Percentiles rank a stretch among this genome's conserved stretches.
These are phyloP conservation scores for Geotrichum klebahnii DNA, from an alignment of 1,139 yeast species.

Conservation along the genomic window DNA sequence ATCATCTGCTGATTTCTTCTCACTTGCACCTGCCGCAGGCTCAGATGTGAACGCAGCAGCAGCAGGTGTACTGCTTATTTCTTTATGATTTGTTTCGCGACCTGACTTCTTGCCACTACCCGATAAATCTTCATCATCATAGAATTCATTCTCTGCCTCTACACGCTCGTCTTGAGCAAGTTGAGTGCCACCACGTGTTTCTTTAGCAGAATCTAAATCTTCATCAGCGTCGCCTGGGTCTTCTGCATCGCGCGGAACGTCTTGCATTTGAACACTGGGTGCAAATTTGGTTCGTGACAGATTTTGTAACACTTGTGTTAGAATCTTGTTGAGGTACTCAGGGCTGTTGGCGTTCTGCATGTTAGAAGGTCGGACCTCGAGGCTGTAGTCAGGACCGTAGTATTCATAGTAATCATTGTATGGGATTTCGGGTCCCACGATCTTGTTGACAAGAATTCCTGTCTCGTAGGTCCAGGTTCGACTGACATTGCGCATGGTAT, in stretches of 20 bases:
- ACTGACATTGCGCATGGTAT: conserved; percentile 94
- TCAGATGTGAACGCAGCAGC: neutral
- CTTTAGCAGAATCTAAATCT: conserved; percentile 72
- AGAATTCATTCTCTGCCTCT: conserved; percentile 39
- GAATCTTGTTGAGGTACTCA: conserved; percentile 81
- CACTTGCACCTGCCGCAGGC: neutral
- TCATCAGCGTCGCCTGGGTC: conserved; percentile 20
- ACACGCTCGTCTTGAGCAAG: conserved; percentile 72
- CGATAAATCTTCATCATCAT: conserved; percentile 38
- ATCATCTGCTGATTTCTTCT: neutral
- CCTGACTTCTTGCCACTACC: conserved; percentile 32
- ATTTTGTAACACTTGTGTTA: conserved; percentile 71
- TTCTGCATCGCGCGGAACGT: conserved; percentile 68
- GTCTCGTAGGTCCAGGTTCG: conserved; percentile 96
- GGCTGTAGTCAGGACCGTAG: conserved; percentile 85
- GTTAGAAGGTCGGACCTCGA: conserved; percentile 88
- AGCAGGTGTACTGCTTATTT: neutral
- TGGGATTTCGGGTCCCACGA: conserved; percentile 65
- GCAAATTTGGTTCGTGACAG: conserved; percentile 88
- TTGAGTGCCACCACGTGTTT: conserved; percentile 87
- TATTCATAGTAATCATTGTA: conserved; percentile 96
- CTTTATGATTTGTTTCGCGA: neutral
- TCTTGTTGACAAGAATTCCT: conserved; percentile 75
- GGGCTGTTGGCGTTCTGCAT: conserved; percentile 96
- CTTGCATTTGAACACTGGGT: conserved; percentile 90